These are phyloP conservation scores for Puccinia coronata DNA, from an alignment of 1,284 basidiomycete species.

Conservation along the genomic window DNA sequence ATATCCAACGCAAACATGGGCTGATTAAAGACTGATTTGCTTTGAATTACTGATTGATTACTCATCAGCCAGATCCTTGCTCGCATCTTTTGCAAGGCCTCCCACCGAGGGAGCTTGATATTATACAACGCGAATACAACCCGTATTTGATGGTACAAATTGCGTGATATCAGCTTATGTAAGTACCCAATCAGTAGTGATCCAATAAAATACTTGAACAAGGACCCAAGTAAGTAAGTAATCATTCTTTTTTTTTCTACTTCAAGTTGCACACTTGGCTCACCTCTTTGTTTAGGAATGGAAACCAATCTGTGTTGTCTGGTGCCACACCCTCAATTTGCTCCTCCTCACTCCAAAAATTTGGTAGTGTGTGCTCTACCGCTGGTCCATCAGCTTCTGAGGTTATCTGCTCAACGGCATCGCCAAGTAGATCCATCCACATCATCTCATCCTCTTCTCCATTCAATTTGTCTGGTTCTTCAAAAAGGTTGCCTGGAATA, in stretches of 20 bases:
- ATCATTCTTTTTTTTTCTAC: too few species aligned
- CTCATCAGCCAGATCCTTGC: neutral
- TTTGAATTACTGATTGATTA: neutral
- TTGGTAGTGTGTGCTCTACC: neutral
- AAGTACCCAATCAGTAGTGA: slow-evolving; percentile 11
- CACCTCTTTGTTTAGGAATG: slow-evolving; percentile 10
- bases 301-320: neutral
- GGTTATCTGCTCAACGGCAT: too few species aligned
- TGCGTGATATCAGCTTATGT: neutral
- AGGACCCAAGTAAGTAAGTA: too few species aligned
- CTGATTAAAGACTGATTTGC: neutral
- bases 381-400: too few species aligned
- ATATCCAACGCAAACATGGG: neutral
- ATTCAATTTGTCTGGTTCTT: too few species aligned
- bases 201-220: slow-evolving; percentile 6
- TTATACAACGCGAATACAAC: neutral
- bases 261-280: too few species aligned
- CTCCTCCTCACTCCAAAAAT: neutral
- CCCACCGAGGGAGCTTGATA: neutral
- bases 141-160: neutral
- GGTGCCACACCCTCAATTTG: neutral
- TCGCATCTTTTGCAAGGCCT: neutral
- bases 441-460: too few species aligned
- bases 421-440: too few species aligned
- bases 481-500: too few species aligned